These are phyloP conservation scores for Penicillium corylophilum DNA, from an alignment of 2,329 filamentous ascomycete genomes.

Conservation along the genomic window DNA sequence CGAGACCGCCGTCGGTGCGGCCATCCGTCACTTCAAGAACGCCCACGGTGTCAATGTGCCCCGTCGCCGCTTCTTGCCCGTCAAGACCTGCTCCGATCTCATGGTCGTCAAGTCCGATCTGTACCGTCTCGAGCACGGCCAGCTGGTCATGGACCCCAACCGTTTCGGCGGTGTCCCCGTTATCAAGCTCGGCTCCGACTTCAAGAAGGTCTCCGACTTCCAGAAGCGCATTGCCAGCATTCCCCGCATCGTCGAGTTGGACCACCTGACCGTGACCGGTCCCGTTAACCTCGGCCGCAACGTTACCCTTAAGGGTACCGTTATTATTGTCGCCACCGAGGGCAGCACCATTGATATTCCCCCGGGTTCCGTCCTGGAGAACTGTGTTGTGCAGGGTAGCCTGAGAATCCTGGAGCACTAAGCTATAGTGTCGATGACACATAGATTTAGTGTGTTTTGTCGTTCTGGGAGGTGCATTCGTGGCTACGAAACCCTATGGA, in stretches of 20 bases:
- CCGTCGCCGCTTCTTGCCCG: constrained; percentile 94
- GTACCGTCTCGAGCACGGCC: constrained; percentile 97
- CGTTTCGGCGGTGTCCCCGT: constrained; percentile 95
- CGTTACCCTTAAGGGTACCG: constrained; percentile 92
- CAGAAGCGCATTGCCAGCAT: constrained; percentile 53
- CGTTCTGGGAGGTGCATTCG: constrained; percentile 25
- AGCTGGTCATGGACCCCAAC: constrained; percentile 93
- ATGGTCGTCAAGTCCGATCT: constrained; percentile 99
- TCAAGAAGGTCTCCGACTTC: constrained; percentile 96
- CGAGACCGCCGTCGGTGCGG: constrained; percentile 96
- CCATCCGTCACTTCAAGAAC: constrained; percentile 98
- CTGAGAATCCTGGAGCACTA: constrained; percentile 72
- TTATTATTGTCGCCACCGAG: constrained; percentile 98
- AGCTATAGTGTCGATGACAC: constrained; percentile 5
- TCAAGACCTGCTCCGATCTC: constrained; percentile 99
- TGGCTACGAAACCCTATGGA: constrained; percentile 25
- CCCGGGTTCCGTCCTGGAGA: constrained; percentile 94
- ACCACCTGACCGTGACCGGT: constrained; percentile 93
- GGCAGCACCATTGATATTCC: constrained; percentile 97
- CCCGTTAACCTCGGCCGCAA: constrained; percentile 95
- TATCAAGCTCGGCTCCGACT: constrained; percentile 98
- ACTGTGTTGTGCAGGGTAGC: constrained; percentile 97
- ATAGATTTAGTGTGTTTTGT: constrained; percentile 5
- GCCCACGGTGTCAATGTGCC: constrained; percentile 99
- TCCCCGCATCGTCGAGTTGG: constrained; percentile 51